Evolutionary conservation across 2,329 filamentous ascomycete genomes (phyloP), one percentile per base, ranked within the genome.

Genomic region (Diplodia corticola): DNA sequence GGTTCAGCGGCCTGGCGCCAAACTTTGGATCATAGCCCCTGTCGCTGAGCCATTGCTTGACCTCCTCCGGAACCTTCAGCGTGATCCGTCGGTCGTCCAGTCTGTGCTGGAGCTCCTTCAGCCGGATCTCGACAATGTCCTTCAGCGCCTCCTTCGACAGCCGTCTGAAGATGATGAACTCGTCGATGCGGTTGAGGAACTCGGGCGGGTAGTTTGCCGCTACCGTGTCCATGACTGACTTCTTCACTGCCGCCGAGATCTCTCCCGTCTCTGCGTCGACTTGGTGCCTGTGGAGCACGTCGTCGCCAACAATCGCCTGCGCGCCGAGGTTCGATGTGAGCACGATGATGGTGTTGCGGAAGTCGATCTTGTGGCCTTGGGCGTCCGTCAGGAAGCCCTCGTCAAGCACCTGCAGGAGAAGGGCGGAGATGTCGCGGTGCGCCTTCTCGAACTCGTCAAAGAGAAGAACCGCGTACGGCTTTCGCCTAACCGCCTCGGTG

Each of bases 381-480:
- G 92, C 89, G 75, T 98, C 95, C 0, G 94, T 98, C 59, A 99
- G 85, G 81, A 95, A 97, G 2, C 95, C 95, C 77, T 98, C 95
- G 74, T 98, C 95, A 0, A 99, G 86, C 0, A 98, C 94, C 78
- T 98, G 95, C 4, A 99, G 86, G 4, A 99, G 85, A 3, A 99
- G 83, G 0, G 93, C 90, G 0, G 92, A 96, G 70, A 98, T 97
- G 72, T 99, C 95, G 64, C 92, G 89, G 75, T 98, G 95, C 0
- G 94, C 95, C 77, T 99, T 98, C 76, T 99, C 95, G 72, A 97
- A 98, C 76, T 98, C 95, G 76, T 99, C 95, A 72, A 99, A 96
- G 1, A 99, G 84, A 0, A 99, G 84, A 0, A 99, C 92, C 0
- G 94, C 93, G 71, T 98, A 98, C 0, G 95, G 95, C 77, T 98